Conservation (phyloP, 1,284 basidiomycete species). For the Cerrena zonata region DNA sequence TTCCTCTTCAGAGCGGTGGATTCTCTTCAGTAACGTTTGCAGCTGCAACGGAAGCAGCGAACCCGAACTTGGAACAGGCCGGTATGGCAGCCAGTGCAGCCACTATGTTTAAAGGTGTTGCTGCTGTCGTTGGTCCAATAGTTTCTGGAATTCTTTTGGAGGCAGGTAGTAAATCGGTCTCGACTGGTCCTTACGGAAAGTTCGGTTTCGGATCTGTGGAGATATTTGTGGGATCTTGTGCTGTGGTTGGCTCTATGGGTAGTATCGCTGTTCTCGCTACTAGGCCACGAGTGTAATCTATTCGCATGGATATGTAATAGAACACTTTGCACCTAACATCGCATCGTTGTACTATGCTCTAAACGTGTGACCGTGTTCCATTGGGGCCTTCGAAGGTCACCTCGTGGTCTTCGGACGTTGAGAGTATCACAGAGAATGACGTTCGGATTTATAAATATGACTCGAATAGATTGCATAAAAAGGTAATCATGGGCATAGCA, state of each 20-base stretch:
- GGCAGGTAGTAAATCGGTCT: slow-evolving; percentile 12
- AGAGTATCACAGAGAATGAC: not conserved
- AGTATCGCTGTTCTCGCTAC: slow-evolving; percentile 2
- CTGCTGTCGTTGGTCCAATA: slow-evolving; percentile 23
- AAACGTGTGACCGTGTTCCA: not conserved
- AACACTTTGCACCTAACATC: too few species aligned
- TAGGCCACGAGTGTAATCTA: not conserved
- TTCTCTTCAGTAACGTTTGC: slow-evolving; percentile 24
- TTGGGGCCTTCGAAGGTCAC: not conserved
- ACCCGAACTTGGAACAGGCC: slow-evolving; percentile 20
- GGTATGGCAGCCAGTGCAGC: slow-evolving; percentile 19
- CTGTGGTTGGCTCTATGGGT: slow-evolving; percentile 3
- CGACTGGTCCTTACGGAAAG: slow-evolving; percentile 16
- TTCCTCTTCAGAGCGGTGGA: slow-evolving; percentile 22
- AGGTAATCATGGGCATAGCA: too few species aligned
- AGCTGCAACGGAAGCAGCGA: slow-evolving; percentile 22
- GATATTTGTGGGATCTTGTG: slow-evolving; percentile 26
- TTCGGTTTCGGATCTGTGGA: slow-evolving; percentile 23
- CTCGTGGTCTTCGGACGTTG: not conserved
- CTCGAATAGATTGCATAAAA: too few species aligned
- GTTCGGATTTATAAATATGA: too few species aligned
- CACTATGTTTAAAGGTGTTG: slow-evolving; percentile 20
- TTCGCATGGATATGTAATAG: too few species aligned
- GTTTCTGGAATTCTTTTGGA: slow-evolving; percentile 23
- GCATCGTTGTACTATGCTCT: not conserved